Evolutionary conservation across 257 asterid genomes (phyloP).

Genomic region (Solanum etuberosum): DNA sequence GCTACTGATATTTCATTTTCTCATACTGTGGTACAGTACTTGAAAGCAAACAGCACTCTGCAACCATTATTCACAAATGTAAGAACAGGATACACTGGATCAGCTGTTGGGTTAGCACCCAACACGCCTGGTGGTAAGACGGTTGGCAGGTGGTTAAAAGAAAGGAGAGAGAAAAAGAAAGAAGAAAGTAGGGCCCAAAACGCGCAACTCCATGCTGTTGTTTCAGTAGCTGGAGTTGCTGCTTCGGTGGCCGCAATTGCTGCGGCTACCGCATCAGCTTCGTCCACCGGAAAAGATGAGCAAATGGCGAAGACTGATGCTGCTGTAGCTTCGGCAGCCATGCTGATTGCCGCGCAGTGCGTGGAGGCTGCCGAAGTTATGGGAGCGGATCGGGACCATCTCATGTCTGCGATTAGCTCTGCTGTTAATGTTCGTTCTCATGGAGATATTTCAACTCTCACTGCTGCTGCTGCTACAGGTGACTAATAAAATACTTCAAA

Average conservation of each 20-base stretch:
- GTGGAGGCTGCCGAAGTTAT: slow-evolving; percentile 91
- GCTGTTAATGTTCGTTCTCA: slow-evolving; percentile 84
- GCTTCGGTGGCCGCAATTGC: slow-evolving; percentile 93
- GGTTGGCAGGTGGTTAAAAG: slow-evolving; percentile 93
- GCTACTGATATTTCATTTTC: neutral
- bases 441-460: slow-evolving; percentile 90
- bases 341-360: slow-evolving; percentile 90
- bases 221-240: slow-evolving; percentile 91
- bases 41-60: slow-evolving; percentile 79
- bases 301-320: slow-evolving; percentile 71
- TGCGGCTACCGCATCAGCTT: slow-evolving; percentile 80
- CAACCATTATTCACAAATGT: slow-evolving; percentile 78
- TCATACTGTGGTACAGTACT: slow-evolving; percentile 33
- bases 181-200: slow-evolving; percentile 87
- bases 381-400: slow-evolving; percentile 96
- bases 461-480: slow-evolving; percentile 99
- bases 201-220: slow-evolving; percentile 87
- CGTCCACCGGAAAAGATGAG: slow-evolving; percentile 56
- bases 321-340: slow-evolving; percentile 98
- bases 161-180: slow-evolving; percentile 83
- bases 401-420: slow-evolving; percentile 85
- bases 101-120: slow-evolving; percentile 29
- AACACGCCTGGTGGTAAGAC: slow-evolving; percentile 85
- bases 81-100: slow-evolving; percentile 32
- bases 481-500: neutral